Conservation (phyloP, 2,329 filamentous ascomycete species). For the Knufia petricola region DNA sequence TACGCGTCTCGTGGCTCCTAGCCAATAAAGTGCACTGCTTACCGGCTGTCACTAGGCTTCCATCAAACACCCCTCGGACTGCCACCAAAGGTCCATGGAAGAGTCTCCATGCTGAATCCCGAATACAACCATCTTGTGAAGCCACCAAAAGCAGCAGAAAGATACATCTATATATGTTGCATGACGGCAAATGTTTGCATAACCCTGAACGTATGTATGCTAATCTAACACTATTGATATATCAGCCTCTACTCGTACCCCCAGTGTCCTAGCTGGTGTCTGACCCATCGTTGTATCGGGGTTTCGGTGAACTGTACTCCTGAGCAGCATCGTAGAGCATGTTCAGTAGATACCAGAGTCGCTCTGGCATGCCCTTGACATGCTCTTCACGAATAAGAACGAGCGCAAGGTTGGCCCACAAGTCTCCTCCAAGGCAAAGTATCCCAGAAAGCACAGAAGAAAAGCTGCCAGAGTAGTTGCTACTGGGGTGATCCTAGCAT, state of each 20-base stretch:
- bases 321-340: neutral
- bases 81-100: too few species aligned
- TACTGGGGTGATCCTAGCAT: neutral
- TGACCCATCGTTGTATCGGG: too few species aligned
- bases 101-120: too few species aligned
- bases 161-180: too few species aligned
- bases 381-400: neutral
- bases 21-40: too few species aligned
- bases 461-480: neutral
- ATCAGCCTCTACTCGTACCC: neutral
- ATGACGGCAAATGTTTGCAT: too few species aligned
- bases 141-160: too few species aligned
- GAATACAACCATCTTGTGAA: too few species aligned
- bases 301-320: neutral
- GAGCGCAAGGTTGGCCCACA: neutral
- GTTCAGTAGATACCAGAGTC: neutral
- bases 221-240: conserved; percentile 3
- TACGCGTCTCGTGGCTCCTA: too few species aligned
- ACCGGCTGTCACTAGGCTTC: too few species aligned
- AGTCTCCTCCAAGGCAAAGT: neutral
- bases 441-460: neutral
- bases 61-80: too few species aligned
- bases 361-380: neutral
- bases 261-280: neutral
- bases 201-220: neutral